Conservation (phyloP, 257 asterid species). For the Avicennia marina region DNA sequence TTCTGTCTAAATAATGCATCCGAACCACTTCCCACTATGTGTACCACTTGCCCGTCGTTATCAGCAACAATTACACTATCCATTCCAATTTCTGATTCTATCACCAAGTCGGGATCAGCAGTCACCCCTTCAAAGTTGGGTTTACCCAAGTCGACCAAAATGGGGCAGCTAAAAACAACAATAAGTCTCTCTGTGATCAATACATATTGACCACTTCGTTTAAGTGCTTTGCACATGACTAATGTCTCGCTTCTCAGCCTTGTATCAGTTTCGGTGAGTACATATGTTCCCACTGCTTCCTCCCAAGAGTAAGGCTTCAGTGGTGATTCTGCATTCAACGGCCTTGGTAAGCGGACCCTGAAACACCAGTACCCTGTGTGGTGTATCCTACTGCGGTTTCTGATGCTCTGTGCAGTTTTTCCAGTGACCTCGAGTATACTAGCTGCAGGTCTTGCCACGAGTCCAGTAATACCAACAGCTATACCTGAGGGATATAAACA, state of each 20-base stretch:
- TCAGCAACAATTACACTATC: conserved; percentile 82
- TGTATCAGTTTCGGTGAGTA: conserved; percentile 52
- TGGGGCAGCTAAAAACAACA: conserved; percentile 67
- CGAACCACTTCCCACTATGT: conserved; percentile 75
- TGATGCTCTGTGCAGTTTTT: conserved; percentile 94
- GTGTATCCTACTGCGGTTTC: conserved; percentile 82
- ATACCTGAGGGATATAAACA: conserved; percentile 70
- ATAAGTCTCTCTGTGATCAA: conserved; percentile 56
- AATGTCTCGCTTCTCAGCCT: conserved; percentile 52
- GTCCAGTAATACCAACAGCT: conserved; percentile 91
- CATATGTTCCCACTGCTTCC: conserved; percentile 82
- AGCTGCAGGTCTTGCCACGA: conserved; percentile 95
- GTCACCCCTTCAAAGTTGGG: conserved; percentile 76
- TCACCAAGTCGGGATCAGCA: conserved; percentile 64
- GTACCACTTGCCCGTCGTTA: conserved; percentile 55
- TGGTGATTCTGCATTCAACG: conserved; percentile 60
- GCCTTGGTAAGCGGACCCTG: conserved; percentile 88
- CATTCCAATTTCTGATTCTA: conserved; percentile 55
- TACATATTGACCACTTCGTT: conserved; percentile 52
- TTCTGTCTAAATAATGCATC: conserved; percentile 47
- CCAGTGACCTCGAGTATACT: conserved; percentile 97
- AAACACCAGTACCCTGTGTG: conserved; percentile 48
- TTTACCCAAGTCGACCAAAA: conserved; percentile 47
- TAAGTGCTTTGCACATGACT: conserved; percentile 68
- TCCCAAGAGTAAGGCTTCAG: conserved; percentile 88